Evolutionary conservation across 1,284 basidiomycete species (phyloP).

Genomic region (Microbotryum violaceum): DNA sequence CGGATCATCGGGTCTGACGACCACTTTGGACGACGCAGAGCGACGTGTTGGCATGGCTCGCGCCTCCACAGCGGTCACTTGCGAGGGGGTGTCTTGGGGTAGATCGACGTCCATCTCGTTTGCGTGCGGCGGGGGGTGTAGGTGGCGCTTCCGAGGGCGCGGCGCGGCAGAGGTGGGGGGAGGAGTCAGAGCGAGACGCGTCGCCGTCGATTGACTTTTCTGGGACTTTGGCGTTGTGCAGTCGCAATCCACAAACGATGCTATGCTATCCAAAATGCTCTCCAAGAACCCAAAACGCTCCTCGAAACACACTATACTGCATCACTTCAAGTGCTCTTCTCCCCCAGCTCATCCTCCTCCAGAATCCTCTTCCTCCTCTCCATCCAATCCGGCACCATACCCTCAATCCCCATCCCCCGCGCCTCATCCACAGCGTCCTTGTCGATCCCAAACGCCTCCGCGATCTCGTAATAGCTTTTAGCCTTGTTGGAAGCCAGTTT

Average conservation of each 20-base stretch:
- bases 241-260: too few species aligned
- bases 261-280: too few species aligned
- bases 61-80: slow-evolving; percentile 37
- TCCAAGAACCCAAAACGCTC: too few species aligned
- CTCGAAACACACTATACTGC: too few species aligned
- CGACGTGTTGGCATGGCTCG: too few species aligned
- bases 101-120: slow-evolving; percentile 11
- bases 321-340: background rate
- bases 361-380: slow-evolving; percentile 31
- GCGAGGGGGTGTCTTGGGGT: background rate
- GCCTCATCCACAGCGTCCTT: slow-evolving; percentile 12
- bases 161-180: too few species aligned
- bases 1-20: slow-evolving; percentile 64
- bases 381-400: slow-evolving; percentile 25
- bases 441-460: slow-evolving; percentile 49
- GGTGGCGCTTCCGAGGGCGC: too few species aligned
- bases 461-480: slow-evolving; percentile 60
- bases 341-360: background rate
- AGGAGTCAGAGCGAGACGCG: too few species aligned
- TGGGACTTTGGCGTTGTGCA: too few species aligned
- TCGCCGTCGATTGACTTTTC: too few species aligned
- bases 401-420: slow-evolving; percentile 13
- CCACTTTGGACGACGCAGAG: background rate
- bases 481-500: slow-evolving; percentile 53
- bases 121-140: too few species aligned